Base-by-base conservation (phyloP, 2,329 filamentous ascomycete genomes). In the Sclerotiophoma versabilis region DNA sequence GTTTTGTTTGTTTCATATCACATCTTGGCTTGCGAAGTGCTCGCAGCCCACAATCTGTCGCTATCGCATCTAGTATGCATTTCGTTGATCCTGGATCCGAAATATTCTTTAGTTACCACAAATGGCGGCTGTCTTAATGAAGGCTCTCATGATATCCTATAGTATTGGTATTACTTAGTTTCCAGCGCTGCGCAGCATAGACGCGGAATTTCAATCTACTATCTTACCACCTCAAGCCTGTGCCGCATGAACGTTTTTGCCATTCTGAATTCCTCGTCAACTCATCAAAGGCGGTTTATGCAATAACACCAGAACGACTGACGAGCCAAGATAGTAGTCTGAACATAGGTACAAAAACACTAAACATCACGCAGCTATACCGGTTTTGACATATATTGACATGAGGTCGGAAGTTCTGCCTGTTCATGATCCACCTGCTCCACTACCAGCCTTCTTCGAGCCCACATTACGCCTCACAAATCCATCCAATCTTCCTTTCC, bases 21-120 rank as follows among this genome's bases (percentile, higher is more conserved):
- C 20, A 26, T 20, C 19, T 36, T 39, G 58, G 60, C 53, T 54
- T 33, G 55, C 60, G 60, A 63, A 63, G 60, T 63, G 60, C 59
- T 63, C 58, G 60, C 52, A 52, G 60, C 60, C 53, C 50, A 39
- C 47, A 37, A 39, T 51, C 59, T 60, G 57, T 64, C 57, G 52
- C 52, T 55, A 53, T 62, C 58, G 54, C 59, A 63, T 62, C 59
- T 54, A 56, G 57, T 19, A 59, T 54, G 52, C 56, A 52, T 54
- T 25, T 55, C 44, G 47, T 55, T 55, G 46, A 50, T 55, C 38
- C 15, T 38, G 14, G 51, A 45, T 54, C 45, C 39, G 39, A 49
- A 49, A 26, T 25, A 22, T 32, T 19, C 9, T 22, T 39, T 45
- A 26, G 10, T 45, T 45, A 39, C 14, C 25, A 20, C 39, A 30